A percentile compares a stretch with the other conserved stretches of the same genome.
phyloP scores from a whole-genome alignment of 208 protist genomes.

The Phytomonas sp. region DNA sequence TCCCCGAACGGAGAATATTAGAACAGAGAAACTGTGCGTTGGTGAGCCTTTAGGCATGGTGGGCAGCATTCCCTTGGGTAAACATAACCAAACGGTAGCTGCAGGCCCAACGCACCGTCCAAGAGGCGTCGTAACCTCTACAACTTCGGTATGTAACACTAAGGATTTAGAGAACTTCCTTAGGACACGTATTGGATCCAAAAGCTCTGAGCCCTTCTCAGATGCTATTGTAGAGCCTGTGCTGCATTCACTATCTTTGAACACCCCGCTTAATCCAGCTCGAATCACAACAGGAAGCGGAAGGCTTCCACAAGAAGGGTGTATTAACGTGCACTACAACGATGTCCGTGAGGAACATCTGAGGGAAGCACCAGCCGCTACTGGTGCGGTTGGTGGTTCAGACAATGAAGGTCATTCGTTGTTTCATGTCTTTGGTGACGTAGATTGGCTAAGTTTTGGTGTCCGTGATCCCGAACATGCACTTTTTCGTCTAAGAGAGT shows the following conservation, averaged over 20 bases:
- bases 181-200: background rate
- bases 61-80: background rate
- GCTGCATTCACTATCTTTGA: background rate
- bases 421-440: background rate
- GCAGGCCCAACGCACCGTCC: background rate
- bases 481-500: constrained; percentile 40
- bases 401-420: background rate
- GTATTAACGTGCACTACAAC: background rate
- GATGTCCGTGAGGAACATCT: background rate
- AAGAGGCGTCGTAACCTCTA: background rate
- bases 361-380: background rate
- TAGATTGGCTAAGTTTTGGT: constrained; percentile 18
- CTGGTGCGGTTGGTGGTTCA: background rate
- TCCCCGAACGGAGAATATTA: background rate
- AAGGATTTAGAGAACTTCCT: background rate
- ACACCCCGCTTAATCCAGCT: background rate
- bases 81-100: background rate
- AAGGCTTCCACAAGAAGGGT: background rate
- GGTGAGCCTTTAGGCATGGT: background rate
- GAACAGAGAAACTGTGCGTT: background rate
- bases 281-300: background rate
- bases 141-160: background rate
- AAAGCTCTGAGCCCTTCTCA: background rate
- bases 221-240: background rate
- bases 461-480: constrained; percentile 40